phyloP scores from a whole-genome alignment of 2,329 filamentous ascomycete genomes.

The Botrytis sinoallii region DNA sequence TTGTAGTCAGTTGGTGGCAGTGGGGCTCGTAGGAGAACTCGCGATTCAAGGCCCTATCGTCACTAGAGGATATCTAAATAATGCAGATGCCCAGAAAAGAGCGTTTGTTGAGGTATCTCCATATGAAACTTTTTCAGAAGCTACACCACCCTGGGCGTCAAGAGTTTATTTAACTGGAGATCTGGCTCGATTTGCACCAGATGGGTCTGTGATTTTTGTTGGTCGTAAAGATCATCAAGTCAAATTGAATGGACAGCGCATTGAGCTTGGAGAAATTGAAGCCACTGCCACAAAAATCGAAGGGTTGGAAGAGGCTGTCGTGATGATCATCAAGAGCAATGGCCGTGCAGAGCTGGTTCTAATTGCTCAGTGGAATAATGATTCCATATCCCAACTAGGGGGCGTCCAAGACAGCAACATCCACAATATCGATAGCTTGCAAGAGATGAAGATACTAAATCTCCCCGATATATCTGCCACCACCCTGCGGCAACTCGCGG shows the following conservation, averaged over 20 bases:
- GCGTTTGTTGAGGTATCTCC: background rate
- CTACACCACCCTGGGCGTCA: background rate
- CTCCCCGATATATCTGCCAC: background rate
- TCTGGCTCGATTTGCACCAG: conserved; percentile 44
- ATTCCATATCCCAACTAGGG: background rate
- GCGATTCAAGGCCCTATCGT: conserved; percentile 28
- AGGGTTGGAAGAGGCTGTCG: background rate
- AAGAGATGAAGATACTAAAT: background rate
- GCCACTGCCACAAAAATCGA: background rate
- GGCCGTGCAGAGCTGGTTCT: background rate
- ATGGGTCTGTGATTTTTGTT: conserved; percentile 52
- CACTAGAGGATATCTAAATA: conserved; percentile 27
- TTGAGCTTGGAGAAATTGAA: conserved; percentile 56
- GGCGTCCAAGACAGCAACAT: background rate
- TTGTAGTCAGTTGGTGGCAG: conserved; percentile 21
- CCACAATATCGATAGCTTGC: background rate
- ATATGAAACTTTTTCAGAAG: background rate
- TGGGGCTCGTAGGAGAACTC: conserved; percentile 28
- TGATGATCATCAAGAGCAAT: background rate
- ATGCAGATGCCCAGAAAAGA: conserved; percentile 11
- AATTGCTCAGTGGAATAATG: background rate
- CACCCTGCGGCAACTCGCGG: background rate
- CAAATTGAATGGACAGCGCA: conserved; percentile 62
- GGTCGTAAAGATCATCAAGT: conserved; percentile 65
- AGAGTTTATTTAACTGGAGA: background rate